These are phyloP conservation scores for Butyriboletus loyo DNA, from an alignment of 768 basidiomycete species.

Conservation along the genomic window DNA sequence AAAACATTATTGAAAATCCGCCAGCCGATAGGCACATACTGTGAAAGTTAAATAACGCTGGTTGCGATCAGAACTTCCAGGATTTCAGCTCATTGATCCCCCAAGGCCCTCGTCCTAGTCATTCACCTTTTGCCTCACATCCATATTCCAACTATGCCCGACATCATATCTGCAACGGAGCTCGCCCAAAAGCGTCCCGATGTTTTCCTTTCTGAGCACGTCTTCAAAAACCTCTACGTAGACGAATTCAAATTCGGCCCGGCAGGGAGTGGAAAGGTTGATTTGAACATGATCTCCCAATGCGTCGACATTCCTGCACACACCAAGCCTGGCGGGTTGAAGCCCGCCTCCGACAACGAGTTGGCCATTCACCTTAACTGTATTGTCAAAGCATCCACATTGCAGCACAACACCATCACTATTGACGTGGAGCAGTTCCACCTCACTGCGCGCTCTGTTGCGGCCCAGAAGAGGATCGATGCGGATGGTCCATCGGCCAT, in stretches of 20 bases:
- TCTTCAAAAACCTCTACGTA: background rate
- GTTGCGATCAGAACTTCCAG: background rate
- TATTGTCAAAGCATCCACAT: background rate
- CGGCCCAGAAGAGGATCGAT: background rate
- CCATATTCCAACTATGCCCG: background rate
- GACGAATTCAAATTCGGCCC: slow-evolving; percentile 6
- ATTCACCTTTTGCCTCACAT: background rate
- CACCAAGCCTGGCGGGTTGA: background rate
- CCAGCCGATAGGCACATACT: background rate
- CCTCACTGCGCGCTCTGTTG: background rate
- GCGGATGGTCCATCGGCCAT: background rate
- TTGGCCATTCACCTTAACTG: slow-evolving; percentile 10
- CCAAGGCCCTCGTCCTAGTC: background rate
- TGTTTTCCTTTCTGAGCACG: background rate
- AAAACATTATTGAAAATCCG: no score
- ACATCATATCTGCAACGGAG: background rate
- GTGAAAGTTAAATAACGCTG: background rate
- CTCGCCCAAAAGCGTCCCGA: background rate
- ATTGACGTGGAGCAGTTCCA: background rate
- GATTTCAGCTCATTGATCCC: background rate
- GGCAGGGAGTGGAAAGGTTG: background rate
- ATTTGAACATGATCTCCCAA: slow-evolving; percentile 8
- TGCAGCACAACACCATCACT: background rate
- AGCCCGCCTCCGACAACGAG: background rate
- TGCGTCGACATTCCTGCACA: background rate